These are phyloP conservation scores for Aspergillus mulundensis DNA, from an alignment of 495 filamentous ascomycete genomes.

Conservation along the genomic window DNA sequence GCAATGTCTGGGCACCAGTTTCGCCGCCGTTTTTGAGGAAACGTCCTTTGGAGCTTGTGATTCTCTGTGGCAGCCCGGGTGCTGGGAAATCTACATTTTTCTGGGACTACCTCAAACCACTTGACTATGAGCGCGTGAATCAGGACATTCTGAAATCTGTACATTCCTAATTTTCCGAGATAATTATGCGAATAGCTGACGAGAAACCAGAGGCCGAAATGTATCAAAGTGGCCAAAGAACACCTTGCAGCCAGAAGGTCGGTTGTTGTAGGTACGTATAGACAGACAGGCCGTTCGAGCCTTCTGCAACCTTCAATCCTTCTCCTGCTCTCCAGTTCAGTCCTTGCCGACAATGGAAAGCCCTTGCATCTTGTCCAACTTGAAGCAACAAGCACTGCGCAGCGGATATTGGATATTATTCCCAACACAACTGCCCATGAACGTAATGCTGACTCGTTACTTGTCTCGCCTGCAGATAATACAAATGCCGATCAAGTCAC, in stretches of 20 bases:
- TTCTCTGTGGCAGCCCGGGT: constrained; percentile 85
- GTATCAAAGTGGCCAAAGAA: constrained; percentile 70
- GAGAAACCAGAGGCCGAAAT: constrained; percentile 64
- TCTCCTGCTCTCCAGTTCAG: neutral
- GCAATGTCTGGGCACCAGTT: constrained; percentile 9
- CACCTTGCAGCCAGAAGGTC: constrained; percentile 59
- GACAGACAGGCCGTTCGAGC: constrained; percentile 3
- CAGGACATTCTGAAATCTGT: constrained; percentile 87
- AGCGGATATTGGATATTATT: neutral
- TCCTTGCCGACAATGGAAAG: neutral
- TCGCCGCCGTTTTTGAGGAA: constrained; percentile 53
- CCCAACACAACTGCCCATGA: neutral
- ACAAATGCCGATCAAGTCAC: constrained; percentile 81
- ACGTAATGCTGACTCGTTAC: neutral
- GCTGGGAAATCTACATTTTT: constrained; percentile 91
- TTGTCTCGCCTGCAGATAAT: constrained; percentile 61
- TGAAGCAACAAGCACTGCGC: neutral
- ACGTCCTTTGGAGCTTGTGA: constrained; percentile 66
- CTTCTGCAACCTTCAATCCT: neutral
- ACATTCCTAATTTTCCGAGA: constrained; percentile 18
- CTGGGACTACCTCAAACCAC: constrained; percentile 69
- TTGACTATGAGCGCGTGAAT: constrained; percentile 82
- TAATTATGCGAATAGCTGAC: constrained; percentile 1
- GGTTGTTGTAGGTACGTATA: constrained; percentile 68
- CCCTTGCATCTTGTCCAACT: constrained; percentile 16